These are phyloP conservation scores for Ascochyta rabiei DNA, from an alignment of 2,329 filamentous ascomycete species.

Conservation along the genomic window DNA sequence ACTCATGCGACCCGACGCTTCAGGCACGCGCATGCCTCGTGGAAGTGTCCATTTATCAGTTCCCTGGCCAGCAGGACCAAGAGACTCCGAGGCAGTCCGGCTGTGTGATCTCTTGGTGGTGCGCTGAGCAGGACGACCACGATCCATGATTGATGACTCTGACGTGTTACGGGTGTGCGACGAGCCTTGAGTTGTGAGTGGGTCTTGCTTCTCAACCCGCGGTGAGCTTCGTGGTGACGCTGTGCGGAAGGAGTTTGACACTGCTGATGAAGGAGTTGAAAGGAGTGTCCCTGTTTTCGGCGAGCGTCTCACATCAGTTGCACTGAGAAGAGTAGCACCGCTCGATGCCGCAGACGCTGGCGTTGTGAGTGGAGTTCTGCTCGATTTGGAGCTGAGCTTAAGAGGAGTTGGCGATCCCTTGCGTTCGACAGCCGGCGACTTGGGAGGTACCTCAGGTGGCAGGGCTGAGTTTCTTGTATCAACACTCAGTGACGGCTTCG, in stretches of 20 bases:
- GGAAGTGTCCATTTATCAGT: conserved; percentile 46
- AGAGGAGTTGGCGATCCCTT: conserved; percentile 44
- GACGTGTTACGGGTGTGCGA: conserved; percentile 46
- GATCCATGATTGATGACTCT: conserved; percentile 47
- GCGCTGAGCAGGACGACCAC: conserved; percentile 44
- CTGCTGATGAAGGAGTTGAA: conserved; percentile 40
- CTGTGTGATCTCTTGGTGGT: conserved; percentile 41
- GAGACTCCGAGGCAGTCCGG: conserved; percentile 43
- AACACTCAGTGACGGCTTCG: conserved; percentile 40
- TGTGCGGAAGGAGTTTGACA: conserved; percentile 40
- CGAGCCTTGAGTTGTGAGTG: conserved; percentile 11
- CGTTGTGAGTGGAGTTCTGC: conserved; percentile 40
- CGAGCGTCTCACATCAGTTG: conserved; percentile 39
- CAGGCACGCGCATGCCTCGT: conserved; percentile 44
- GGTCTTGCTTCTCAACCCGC: conserved; percentile 40
- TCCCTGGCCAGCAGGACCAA: conserved; percentile 28
- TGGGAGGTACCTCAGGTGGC: conserved; percentile 47
- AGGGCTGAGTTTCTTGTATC: conserved; percentile 36
- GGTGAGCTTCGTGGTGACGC: conserved; percentile 43
- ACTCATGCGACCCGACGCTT: conserved; percentile 43
- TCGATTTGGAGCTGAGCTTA: conserved; percentile 39
- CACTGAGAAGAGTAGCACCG: conserved; percentile 34
- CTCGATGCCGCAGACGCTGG: conserved; percentile 35
- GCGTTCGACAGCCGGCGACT: conserved; percentile 43
- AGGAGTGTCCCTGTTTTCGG: conserved; percentile 37